Percentiles rank a stretch among this genome's conserved stretches.
These are phyloP conservation scores for Xylariaceae sp. DNA, from an alignment of 2,329 filamentous ascomycete genomes.

Conservation along the genomic window DNA sequence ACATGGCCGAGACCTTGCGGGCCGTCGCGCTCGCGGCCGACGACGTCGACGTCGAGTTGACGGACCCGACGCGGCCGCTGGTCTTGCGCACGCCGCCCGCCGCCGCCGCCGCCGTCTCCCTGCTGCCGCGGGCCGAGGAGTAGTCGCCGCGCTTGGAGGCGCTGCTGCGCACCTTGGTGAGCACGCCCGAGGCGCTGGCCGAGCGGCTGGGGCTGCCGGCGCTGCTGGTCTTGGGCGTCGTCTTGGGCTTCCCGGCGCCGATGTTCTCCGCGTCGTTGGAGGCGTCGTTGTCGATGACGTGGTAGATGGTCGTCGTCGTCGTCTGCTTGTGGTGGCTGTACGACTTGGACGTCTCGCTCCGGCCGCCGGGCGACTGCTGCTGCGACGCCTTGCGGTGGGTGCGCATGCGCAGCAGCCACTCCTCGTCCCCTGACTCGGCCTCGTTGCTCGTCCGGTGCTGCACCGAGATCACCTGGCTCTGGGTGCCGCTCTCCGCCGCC, in stretches of 20 bases:
- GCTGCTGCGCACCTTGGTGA: conserved; percentile 60
- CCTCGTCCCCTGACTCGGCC: conserved; percentile 73
- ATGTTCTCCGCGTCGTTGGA: conserved; percentile 67
- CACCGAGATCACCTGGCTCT: conserved; percentile 48
- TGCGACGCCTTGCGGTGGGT: conserved; percentile 58
- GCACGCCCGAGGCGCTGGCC: conserved; percentile 45
- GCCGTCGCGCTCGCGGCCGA: conserved; percentile 37
- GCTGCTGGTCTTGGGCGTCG: conserved; percentile 33
- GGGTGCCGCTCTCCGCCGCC: conserved; percentile 57
- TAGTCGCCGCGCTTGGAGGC: conserved; percentile 47
- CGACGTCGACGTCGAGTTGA: conserved; percentile 38
- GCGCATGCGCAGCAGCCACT: conserved; percentile 69
- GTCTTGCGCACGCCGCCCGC: conserved; percentile 54
- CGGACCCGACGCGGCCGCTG: conserved; percentile 57
- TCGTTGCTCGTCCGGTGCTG: conserved; percentile 56
- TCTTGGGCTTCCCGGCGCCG: conserved; percentile 51
- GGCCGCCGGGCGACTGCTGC: conserved; percentile 51
- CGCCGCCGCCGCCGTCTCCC: too few species aligned
- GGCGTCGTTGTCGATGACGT: conserved; percentile 57
- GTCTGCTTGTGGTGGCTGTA: conserved; percentile 73
- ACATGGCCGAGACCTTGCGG: conserved; percentile 46
- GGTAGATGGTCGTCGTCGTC: conserved; percentile 62
- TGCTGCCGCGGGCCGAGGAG: conserved; percentile 41
- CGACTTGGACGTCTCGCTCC: conserved; percentile 57
- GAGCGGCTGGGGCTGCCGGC: conserved; percentile 32